A percentile compares a stretch with the other conserved stretches of the same genome.
These are phyloP conservation scores for Leptosphaerulina australis DNA, from an alignment of 2,329 filamentous ascomycete genomes.

Conservation along the genomic window DNA sequence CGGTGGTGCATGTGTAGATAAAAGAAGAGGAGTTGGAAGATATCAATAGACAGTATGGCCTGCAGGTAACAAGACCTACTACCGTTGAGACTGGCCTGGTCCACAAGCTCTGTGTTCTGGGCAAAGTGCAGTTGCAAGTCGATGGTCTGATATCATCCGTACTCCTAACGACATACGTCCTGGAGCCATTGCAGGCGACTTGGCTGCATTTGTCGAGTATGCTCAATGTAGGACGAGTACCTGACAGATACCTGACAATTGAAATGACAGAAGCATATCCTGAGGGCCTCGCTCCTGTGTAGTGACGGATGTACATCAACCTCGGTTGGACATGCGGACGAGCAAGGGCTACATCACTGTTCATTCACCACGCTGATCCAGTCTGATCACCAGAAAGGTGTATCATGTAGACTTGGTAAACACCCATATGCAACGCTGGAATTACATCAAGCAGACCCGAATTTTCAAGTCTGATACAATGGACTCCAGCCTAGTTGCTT, in stretches of 20 bases:
- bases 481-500: neutral
- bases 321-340: neutral
- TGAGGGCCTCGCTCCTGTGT: neutral
- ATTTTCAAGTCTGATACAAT: neutral
- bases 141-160: slow-evolving; percentile 11
- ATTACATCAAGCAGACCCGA: neutral
- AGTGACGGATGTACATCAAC: neutral
- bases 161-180: neutral
- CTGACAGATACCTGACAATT: slow-evolving; percentile 1
- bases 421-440: neutral
- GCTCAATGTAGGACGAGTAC: neutral
- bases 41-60: slow-evolving; percentile 7
- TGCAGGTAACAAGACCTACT: slow-evolving; percentile 15
- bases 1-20: slow-evolving; percentile 23
- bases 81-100: slow-evolving; percentile 12
- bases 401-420: neutral
- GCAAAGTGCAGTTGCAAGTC: slow-evolving; percentile 28
- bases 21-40: slow-evolving; percentile 9
- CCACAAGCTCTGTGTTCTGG: slow-evolving; percentile 13
- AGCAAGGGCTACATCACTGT: neutral
- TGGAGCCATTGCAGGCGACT: neutral
- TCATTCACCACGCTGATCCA: neutral
- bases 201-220: neutral
- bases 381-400: neutral
- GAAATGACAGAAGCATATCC: neutral